Percentiles rank a stretch among this genome's conserved stretches.
phyloP scores from a whole-genome alignment of 179 eudicot genomes.

The Vitellaria paradoxa region DNA sequence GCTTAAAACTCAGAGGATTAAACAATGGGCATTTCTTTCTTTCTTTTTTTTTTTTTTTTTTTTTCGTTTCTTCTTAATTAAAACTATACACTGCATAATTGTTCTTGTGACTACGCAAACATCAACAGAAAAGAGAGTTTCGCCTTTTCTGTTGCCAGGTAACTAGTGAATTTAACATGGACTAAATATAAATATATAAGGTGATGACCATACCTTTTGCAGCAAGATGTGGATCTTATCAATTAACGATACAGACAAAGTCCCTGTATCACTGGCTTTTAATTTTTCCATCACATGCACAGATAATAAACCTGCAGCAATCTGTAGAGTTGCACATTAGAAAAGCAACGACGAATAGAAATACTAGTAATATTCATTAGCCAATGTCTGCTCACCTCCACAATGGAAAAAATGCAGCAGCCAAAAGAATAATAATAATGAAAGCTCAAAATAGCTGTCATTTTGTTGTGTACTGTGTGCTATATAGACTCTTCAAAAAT shows the following conservation, averaged over 20 bases:
- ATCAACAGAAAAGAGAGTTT: no score
- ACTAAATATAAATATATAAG: neutral
- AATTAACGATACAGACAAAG: conserved; percentile 60
- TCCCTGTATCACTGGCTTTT: conserved; percentile 56
- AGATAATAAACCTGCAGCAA: conserved; percentile 65
- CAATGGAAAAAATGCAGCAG: neutral
- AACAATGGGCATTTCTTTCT: neutral
- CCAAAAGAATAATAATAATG: neutral
- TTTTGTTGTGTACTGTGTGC: no score
- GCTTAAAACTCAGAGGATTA: neutral
- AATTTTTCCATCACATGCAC: conserved; percentile 66
- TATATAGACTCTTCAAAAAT: no score
- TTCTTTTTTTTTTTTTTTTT: no score
- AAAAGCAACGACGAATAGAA: neutral
- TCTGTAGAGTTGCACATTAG: conserved; percentile 39
- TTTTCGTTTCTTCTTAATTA: no score
- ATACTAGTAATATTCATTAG: neutral
- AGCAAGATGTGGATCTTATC: conserved; percentile 48
- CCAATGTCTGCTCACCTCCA: neutral
- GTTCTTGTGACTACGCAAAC: no score
- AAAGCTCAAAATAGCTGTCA: neutral
- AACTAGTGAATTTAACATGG: neutral
- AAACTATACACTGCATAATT: no score
- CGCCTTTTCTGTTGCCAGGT: neutral
- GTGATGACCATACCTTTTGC: conserved; percentile 52